Evolutionary conservation across 2,329 filamentous ascomycete genomes (phyloP), one percentile per base, ranked within the genome.

Genomic region (Microdochium paspali): DNA sequence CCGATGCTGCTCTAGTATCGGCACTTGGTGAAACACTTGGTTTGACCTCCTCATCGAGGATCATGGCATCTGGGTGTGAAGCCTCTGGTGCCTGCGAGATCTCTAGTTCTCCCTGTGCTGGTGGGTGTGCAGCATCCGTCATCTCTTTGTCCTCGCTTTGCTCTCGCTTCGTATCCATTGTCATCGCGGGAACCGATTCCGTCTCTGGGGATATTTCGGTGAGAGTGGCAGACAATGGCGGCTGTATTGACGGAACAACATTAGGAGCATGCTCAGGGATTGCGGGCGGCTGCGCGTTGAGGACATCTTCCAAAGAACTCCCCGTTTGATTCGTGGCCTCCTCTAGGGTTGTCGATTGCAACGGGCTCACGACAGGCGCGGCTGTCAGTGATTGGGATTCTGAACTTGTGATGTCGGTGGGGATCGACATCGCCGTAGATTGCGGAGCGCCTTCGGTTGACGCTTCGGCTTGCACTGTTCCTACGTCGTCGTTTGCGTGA

Each of bases 241-340:
- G 23, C 25, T 47, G 44, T 15, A 49, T 24, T 4, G 50, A 46
- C 15, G 44, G 20, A 10, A 47, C 26, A 26, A 46, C 31, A 15
- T 23, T 40, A 21, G 50, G 45, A 24, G 48, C 44, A 15, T 51
- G 42, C 5, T 55, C 52, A 9, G 13, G 18, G 23, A 35, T 28
- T 15, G n/a, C n/a, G n/a, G 74, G 71, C 10, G 74, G 75, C 10
- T 64, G 66, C 15, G 44, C 50, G 28, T 74, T 50, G 24, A 73
- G 61, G 30, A 76, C 72, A 44, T 77, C 73, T 60, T 77, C 77
- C 20, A 78, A 58, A 1, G 74, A 74, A 46, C 74, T 79, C 2
- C 74, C 74, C 51, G 76, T 74, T 3, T 66, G 54, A 51, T 9
- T 7, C 6, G 31, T 15, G 12, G 15, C 10, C 10, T 18, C 18